These are phyloP conservation scores for Omphalotus olearius DNA, from an alignment of 1,284 basidiomycete species.

Conservation along the genomic window DNA sequence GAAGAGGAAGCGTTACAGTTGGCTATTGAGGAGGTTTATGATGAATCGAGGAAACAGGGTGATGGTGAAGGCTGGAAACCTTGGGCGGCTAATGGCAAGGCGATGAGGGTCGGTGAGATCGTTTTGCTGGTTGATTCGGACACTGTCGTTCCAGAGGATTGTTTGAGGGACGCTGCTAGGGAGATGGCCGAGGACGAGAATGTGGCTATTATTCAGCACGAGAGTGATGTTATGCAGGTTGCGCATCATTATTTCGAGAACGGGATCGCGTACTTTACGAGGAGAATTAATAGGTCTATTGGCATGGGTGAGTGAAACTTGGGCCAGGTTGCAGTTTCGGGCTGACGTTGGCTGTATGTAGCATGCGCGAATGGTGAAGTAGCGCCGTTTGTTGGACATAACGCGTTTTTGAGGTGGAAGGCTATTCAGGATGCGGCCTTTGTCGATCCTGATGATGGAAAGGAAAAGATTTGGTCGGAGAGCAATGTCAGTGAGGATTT, in stretches of 20 bases:
- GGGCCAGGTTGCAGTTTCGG: not conserved
- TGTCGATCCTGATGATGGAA: conserved; percentile 49
- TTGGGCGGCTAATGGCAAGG: conserved; percentile 62
- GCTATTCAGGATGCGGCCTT: conserved; percentile 80
- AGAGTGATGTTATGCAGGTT: conserved; percentile 81
- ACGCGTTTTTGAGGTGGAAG: conserved; percentile 81
- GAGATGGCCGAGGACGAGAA: conserved; percentile 72
- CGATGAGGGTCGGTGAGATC: conserved; percentile 58
- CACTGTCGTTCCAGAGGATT: conserved; percentile 82
- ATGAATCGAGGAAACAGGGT: not conserved
- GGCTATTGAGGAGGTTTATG: conserved; percentile 14
- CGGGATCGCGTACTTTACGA: conserved; percentile 76
- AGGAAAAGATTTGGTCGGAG: conserved; percentile 66
- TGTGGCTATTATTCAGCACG: conserved; percentile 79
- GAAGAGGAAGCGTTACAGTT: conserved; percentile 13
- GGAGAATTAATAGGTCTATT: conserved; percentile 67
- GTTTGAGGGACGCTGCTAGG: conserved; percentile 76
- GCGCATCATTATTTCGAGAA: conserved; percentile 54
- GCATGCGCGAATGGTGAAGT: conserved; percentile 76
- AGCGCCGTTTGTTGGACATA: conserved; percentile 85
- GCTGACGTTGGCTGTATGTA: conserved; percentile 14
- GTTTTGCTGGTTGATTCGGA: conserved; percentile 77
- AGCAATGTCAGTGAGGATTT: conserved; percentile 82
- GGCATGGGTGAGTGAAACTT: conserved; percentile 40
- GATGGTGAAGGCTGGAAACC: conserved; percentile 27